A percentile compares a stretch with the other conserved stretches of the same genome.
These are phyloP conservation scores for Penicillium griseofulvum DNA, from an alignment of 2,329 filamentous ascomycete genomes.

Conservation along the genomic window DNA sequence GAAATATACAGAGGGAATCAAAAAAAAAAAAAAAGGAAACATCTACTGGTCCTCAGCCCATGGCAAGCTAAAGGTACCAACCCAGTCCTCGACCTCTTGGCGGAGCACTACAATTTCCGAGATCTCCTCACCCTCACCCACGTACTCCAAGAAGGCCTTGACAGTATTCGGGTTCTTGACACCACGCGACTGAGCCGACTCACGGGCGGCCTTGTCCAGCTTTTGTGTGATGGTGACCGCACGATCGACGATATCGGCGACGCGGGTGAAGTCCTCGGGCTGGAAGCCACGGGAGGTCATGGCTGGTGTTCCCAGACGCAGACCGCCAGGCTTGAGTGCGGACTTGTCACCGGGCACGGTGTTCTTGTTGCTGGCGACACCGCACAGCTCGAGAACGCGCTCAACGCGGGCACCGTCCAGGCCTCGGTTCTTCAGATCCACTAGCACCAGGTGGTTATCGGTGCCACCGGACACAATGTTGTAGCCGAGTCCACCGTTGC, in stretches of 20 bases:
- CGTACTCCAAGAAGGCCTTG: constrained; percentile 95
- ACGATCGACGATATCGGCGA: constrained; percentile 81
- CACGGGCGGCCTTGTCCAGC: constrained; percentile 63
- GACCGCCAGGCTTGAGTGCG: constrained; percentile 85
- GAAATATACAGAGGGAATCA: constrained; percentile 17
- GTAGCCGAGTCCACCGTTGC: constrained; percentile 70
- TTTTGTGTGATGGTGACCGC: constrained; percentile 75
- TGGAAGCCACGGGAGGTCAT: constrained; percentile 97
- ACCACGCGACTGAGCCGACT: constrained; percentile 76
- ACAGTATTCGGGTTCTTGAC: constrained; percentile 97
- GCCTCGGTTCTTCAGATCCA: constrained; percentile 82
- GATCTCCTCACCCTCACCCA: constrained; percentile 74
- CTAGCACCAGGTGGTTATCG: constrained; percentile 94
- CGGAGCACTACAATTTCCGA: constrained; percentile 79
- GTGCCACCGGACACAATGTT: constrained; percentile 94
- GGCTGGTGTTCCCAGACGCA: constrained; percentile 91
- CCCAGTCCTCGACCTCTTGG: constrained; percentile 89
- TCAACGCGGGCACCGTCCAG: constrained; percentile 93
- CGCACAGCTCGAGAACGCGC: constrained; percentile 84
- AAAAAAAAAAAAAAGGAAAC: constrained; percentile 7
- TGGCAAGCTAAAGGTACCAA: constrained; percentile 85
- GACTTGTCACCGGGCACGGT: constrained; percentile 94
- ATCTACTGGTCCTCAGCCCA: constrained; percentile 61
- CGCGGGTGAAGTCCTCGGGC: constrained; percentile 80
- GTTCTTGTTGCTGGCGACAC: constrained; percentile 99